Evolutionary conservation across 768 basidiomycete species (phyloP), one percentile per base, ranked within the genome.

Genomic region (Arthromyces matolae): DNA sequence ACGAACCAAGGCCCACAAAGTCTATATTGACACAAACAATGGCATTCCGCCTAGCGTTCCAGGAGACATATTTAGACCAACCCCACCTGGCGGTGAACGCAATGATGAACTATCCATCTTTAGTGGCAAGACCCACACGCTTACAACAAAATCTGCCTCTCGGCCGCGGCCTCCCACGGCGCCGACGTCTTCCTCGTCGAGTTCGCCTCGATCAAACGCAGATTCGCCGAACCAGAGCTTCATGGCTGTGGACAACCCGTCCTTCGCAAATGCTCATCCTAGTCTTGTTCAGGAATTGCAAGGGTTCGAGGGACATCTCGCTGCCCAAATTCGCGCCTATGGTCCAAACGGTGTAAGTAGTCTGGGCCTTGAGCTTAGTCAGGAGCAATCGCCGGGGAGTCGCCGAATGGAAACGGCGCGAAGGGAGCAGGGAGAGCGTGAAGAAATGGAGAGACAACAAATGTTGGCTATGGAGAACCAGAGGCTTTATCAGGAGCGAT

Each of bases 81-180:
- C 81, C 0, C 52, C 66, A 10, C 52, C 61, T 9, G 65, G 67
- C 24, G 65, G 68, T 20, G 76, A 75, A 31, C 63, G 68, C n/a
- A 75, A 80, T 46, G 86, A 89, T 59, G 86, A 88, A 57, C 65
- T 89, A 19, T 77, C 80, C 5, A 85, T 89, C 20, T 89, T 89
- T 62, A 80, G 84, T 40, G 87, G 87, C n/a, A 78, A 80, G 57
- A 86, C 81, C 8, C 78, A 84, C 50, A 84, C 79, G 0, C 69
- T 88, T 19, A 67, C 70, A 8, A 81, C 79, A 0, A 79, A 77
- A 47, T 58, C 59, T 32, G 19, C 36, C 20, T 36, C 47, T 44
- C 38, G 57, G 27, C n/a, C 36, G 24, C 27, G 14, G 41, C 13
- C 18, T 38, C 33, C 45, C 35, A 40, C 27, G 22, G 18, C 40